Conservation (phyloP, 805 yeast genomes). For the Yamadazyma ubonensis region DNA sequence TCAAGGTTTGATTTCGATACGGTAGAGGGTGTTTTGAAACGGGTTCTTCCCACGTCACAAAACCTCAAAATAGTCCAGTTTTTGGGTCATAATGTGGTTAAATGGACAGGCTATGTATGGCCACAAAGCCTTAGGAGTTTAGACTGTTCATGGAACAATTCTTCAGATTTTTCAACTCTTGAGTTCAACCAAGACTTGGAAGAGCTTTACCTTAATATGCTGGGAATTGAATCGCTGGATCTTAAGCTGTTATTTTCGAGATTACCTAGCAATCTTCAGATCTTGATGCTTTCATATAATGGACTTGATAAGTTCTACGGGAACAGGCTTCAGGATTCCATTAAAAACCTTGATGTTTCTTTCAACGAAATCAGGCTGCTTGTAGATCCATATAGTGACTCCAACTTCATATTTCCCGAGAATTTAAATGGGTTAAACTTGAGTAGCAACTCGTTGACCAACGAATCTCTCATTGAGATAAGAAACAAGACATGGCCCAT, state of each 20-base stretch:
- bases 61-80: constrained; percentile 27
- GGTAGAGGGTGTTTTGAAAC: constrained; percentile 7
- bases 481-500: constrained; percentile 12
- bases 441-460: constrained; percentile 9
- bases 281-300: constrained; percentile 35
- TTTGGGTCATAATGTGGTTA: constrained; percentile 30
- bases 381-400: background rate
- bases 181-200: constrained; percentile 21
- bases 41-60: constrained; percentile 12
- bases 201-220: constrained; percentile 33
- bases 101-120: constrained; percentile 29
- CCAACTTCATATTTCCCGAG: constrained; percentile 11
- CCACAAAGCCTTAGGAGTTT: constrained; percentile 27
- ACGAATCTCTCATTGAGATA: background rate
- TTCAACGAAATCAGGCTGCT: constrained; percentile 21
- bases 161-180: constrained; percentile 24
- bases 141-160: constrained; percentile 37
- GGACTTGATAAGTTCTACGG: constrained; percentile 17
- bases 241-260: constrained; percentile 10
- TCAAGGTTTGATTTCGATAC: constrained; percentile 21
- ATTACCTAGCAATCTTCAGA: constrained; percentile 24
- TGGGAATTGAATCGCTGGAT: constrained; percentile 20
- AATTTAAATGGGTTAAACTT: constrained; percentile 13
- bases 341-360: constrained; percentile 31
- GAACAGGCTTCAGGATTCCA: constrained; percentile 25